Conservation (phyloP, 176 grass and related monocot species). For the Ananas comosus region DNA sequence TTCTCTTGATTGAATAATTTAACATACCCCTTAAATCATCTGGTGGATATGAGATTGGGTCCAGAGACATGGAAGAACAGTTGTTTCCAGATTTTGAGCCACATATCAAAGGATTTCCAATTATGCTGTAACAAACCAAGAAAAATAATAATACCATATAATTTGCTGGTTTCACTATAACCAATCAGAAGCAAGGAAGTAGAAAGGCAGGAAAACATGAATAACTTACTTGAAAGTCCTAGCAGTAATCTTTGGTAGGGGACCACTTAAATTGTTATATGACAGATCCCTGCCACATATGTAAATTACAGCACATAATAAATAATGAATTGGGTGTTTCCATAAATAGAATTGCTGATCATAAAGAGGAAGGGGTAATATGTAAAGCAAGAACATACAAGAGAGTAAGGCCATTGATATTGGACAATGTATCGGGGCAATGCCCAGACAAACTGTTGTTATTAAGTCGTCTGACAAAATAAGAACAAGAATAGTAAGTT, state of each 20-base stretch:
- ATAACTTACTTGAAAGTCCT: constrained; percentile 24
- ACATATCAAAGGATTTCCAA: constrained; percentile 20
- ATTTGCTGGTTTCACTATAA: not conserved
- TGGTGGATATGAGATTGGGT: constrained; percentile 18
- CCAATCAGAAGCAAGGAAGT: not conserved
- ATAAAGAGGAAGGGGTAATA: constrained; percentile 3
- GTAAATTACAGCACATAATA: constrained; percentile 9
- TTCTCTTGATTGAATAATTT: not conserved
- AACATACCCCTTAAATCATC: constrained; percentile 15
- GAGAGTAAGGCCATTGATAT: constrained; percentile 24
- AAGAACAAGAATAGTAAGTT: not conserved
- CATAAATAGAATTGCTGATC: not conserved
- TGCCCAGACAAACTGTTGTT: constrained; percentile 74
- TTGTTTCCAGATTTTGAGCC: constrained; percentile 7
- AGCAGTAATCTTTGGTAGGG: constrained; percentile 20
- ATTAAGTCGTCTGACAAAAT: constrained; percentile 44
- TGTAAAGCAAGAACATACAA: constrained; percentile 33
- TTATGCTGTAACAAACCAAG: not conserved
- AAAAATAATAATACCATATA: not conserved
- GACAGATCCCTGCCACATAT: constrained; percentile 57
- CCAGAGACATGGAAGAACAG: constrained; percentile 14
- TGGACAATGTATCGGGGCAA: constrained; percentile 54
- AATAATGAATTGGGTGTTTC: not conserved
- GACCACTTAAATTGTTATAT: constrained; percentile 76
- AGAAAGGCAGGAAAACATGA: not conserved